Conservation (phyloP, 2,329 filamentous ascomycete genomes). For the Alternaria triticina region DNA sequence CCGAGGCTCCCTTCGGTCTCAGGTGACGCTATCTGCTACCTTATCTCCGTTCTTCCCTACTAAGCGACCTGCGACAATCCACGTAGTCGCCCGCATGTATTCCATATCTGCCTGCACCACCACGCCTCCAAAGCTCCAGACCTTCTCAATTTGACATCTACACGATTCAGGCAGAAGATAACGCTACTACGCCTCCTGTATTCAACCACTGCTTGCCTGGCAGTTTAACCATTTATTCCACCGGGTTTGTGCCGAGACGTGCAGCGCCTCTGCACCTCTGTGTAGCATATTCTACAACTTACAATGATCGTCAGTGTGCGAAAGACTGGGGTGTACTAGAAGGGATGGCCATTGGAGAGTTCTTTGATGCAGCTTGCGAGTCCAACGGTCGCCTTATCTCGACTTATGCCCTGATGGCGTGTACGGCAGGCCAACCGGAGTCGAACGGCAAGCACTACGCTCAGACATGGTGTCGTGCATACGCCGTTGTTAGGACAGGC, state of each 20-base stretch:
- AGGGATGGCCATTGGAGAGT: background rate
- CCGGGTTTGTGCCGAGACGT: background rate
- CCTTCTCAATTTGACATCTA: background rate
- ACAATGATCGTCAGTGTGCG: conserved; percentile 8
- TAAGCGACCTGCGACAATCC: background rate
- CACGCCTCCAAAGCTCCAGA: conserved; percentile 3
- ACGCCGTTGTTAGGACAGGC: background rate
- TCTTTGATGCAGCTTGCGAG: background rate
- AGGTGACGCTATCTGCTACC: conserved; percentile 2
- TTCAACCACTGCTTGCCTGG: background rate
- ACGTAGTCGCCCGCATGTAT: background rate
- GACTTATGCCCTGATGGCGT: background rate
- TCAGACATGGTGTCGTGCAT: conserved; percentile 4
- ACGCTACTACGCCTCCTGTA: background rate
- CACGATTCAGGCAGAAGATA: conserved; percentile 1
- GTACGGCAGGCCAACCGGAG: background rate
- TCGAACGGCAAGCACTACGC: background rate
- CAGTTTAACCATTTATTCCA: background rate
- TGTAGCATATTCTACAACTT: background rate
- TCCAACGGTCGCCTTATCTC: conserved; percentile 1
- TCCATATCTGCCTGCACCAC: background rate
- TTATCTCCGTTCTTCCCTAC: conserved; percentile 1
- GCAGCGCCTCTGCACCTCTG: background rate
- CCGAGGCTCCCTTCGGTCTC: conserved; percentile 1
- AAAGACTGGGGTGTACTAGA: background rate